Evolutionary conservation across 2,329 filamentous ascomycete genomes (phyloP), one percentile per base, ranked within the genome.

Genomic region (Remersonia thermophila): DNA sequence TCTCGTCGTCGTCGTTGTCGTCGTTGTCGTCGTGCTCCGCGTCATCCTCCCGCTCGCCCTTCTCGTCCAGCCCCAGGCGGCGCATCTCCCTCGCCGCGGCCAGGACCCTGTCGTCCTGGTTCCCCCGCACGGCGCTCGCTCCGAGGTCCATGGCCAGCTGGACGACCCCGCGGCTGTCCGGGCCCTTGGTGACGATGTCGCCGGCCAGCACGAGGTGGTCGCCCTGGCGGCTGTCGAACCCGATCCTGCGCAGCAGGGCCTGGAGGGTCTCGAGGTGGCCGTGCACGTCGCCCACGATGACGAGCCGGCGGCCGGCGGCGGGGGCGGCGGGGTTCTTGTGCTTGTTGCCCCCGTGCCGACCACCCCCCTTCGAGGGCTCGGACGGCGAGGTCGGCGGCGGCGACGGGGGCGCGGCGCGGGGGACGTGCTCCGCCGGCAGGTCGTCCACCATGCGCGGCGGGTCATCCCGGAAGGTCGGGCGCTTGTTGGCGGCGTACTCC

Each of bases 251-350:
- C 17, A 96, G 68, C 10, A 96, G 66, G 12, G 65, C 54, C 54
- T 66, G 59, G 53, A 84, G 66, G 42, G 85, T 72, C 10, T 70
- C 55, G 47, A 74, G 74, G 64, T 91, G 91, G 33, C 91, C 91
- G 61, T 96, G 89, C 11, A 96, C 84, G 60, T 98, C 91, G 37
- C 91, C 89, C 25, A 96, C 67, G 42, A 96, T 67, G 25, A 96
- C 65, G 16, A 98, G 62, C 13, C 86, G 67, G 36, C 70, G 73
- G 15, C 61, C 50, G 14, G 54, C 39, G 17, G 49, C 12, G 27
- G 4, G 27, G 7, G 27, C 5, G 5, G 5, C 9, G 20, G 20
- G 5, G 20, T 9, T 34, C 20, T 14, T 38, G 8, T 15, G 26
- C 6, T 35, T 23, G 28, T n/a, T 30, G 10, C 26, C 29, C 31